Evolutionary conservation across 805 yeast species (phyloP), one percentile per base, ranked within the genome.

Genomic region (Wickerhamomyces chaumierensis): DNA sequence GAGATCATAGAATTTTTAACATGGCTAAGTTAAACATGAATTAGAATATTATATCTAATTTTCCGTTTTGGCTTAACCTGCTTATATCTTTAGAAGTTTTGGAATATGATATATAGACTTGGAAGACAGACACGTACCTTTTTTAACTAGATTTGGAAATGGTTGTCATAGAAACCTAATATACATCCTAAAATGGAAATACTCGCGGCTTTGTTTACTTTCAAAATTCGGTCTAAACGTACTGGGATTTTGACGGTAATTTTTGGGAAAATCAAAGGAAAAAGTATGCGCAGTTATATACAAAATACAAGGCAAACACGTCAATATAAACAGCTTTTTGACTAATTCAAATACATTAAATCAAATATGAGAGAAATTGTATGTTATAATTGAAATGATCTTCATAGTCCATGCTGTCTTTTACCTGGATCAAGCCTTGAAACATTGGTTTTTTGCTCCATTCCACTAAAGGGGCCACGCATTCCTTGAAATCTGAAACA

Each of bases 301-400:
- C n/a, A 25, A 25, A 25, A 25, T 14, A 25, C 29, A 14, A 25
- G 29, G 29, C 29, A 25, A 25, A 25, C 29, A 25, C n/a, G 29
- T 25, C 29, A 25, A 25, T 25, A 25, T 8, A 9, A 13, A 25
- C 14, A 25, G n/a, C n/a, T 8, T 11, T 25, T 13, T 13, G 14
- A 25, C n/a, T 25, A 4, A 4, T 25, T 25, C 9, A 13, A 25
- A 25, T 9, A 25, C 29, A 25, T 25, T 25, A 25, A 4, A 25
- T 25, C 31, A 18, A 39, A 39, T 18, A 41, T 41, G 43, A 41
- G 43, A 36, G 43, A 41, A 41, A 41, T 41, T 33, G 43, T 41
- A 29, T 25, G 41, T 35, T 5, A 4, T 13, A 9, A 11, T 11
- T 13, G n/a, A n/a, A n/a, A 25, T 25, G 14, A 25, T 25, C n/a